Percentiles rank a stretch among this genome's conserved stretches.
These are phyloP conservation scores for Metschnikowia similis DNA, from an alignment of 805 yeast genomes.

Conservation along the genomic window DNA sequence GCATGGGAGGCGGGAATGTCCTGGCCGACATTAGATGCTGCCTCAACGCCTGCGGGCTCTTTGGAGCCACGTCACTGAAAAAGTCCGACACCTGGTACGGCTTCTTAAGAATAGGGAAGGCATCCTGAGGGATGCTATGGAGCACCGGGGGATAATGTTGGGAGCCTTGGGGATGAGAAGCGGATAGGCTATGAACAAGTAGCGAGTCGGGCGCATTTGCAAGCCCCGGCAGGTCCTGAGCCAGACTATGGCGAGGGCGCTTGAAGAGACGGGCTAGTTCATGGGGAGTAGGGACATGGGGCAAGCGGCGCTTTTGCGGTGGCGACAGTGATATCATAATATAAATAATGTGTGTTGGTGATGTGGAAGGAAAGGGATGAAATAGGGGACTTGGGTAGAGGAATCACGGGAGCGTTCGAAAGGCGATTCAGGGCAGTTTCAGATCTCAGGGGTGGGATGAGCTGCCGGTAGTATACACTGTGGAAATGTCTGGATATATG, in stretches of 20 bases:
- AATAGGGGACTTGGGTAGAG: not conserved
- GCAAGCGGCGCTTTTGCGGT: constrained; percentile 9
- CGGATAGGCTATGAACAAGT: not conserved
- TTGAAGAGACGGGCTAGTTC: constrained; percentile 14
- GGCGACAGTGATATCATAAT: constrained; percentile 4
- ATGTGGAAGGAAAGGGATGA: constrained; percentile 13
- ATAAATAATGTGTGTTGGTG: not conserved
- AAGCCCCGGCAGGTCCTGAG: not conserved
- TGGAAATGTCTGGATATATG: not conserved
- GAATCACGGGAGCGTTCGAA: not conserved
- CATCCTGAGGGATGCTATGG: constrained; percentile 35
- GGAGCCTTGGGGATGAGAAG: not conserved
- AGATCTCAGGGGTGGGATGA: not conserved
- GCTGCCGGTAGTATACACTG: constrained; percentile 1
- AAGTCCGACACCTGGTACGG: constrained; percentile 31
- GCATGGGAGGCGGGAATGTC: constrained; percentile 38
- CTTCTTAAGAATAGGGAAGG: constrained; percentile 32
- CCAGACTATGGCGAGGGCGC: constrained; percentile 6
- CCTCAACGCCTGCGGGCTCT: constrained; percentile 9
- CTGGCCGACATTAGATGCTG: constrained; percentile 24
- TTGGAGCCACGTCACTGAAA: constrained; percentile 29
- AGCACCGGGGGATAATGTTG: constrained; percentile 17
- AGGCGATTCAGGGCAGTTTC: not conserved
- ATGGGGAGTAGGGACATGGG: constrained; percentile 14
- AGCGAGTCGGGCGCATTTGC: not conserved